Percentiles rank a stretch among this genome's conserved stretches.
Evolutionary conservation across 306 rosid genomes (phyloP).

Genomic region (Acacia melanoxylon): DNA sequence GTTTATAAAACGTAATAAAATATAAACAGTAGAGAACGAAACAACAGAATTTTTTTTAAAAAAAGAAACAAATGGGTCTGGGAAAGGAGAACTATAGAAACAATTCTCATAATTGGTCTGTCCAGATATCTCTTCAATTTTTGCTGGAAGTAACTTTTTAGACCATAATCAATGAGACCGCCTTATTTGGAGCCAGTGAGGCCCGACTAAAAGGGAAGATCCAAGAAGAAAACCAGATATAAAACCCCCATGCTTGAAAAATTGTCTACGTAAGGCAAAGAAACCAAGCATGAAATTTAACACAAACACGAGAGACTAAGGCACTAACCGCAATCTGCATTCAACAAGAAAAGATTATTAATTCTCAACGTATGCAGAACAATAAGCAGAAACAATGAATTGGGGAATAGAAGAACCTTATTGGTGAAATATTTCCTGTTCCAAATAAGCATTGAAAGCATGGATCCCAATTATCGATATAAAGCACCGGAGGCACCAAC

Average conservation of each 20-base stretch:
- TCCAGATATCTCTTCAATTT: conserved; percentile 65
- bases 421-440: conserved; percentile 71
- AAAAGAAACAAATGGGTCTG: too few relatives aligned
- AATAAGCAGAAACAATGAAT: conserved; percentile 13
- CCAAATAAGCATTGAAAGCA: conserved; percentile 64
- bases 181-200: conserved; percentile 59
- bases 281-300: conserved; percentile 76
- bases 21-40: too few relatives aligned
- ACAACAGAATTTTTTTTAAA: too few relatives aligned
- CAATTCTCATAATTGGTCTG: conserved; percentile 62
- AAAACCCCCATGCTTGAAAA: conserved; percentile 82
- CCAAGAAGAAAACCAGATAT: conserved; percentile 88
- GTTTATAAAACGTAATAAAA: too few relatives aligned
- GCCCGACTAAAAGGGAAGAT: conserved; percentile 56
- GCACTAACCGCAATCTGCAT: conserved; percentile 67
- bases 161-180: conserved; percentile 43
- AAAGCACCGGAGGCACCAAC: conserved; percentile 86
- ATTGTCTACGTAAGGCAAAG: conserved; percentile 80
- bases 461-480: conserved; percentile 80
- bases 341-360: conserved; percentile 29
- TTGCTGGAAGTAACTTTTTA: conserved; percentile 47
- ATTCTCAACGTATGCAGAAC: conserved; percentile 10
- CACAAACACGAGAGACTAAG: conserved; percentile 46
- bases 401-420: conserved; percentile 43
- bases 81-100: conserved; percentile 62